Evolutionary conservation across 2,329 filamentous ascomycete species (phyloP).

Genomic region (Beauveria australis): DNA sequence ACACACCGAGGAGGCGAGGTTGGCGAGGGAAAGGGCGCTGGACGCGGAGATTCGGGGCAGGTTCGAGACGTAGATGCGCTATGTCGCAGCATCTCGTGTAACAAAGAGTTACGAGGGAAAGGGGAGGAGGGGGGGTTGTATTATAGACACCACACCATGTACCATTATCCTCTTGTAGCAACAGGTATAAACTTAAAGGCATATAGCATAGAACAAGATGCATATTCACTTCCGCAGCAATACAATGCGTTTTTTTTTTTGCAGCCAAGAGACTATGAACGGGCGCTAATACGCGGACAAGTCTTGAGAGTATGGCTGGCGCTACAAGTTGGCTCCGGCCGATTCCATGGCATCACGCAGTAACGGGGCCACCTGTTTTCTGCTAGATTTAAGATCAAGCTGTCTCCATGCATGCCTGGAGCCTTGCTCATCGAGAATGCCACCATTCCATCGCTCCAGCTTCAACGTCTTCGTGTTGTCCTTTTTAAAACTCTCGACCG

Average conservation of each 20-base stretch:
- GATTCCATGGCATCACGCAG: constrained; percentile 47
- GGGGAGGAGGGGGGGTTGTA: neutral
- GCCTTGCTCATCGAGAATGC: constrained; percentile 34
- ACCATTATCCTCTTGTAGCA: neutral
- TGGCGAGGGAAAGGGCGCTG: constrained; percentile 2
- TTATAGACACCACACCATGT: neutral
- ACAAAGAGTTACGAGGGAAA: neutral
- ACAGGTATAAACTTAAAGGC: neutral
- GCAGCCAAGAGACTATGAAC: neutral
- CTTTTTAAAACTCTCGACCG: constrained; percentile 46
- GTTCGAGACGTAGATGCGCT: neutral
- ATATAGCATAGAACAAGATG: constrained; percentile 1
- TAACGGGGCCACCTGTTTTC: constrained; percentile 63
- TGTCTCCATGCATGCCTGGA: constrained; percentile 62
- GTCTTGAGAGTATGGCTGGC: too few species aligned
- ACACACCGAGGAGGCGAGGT: neutral
- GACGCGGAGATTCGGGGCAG: constrained; percentile 2
- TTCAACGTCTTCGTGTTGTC: constrained; percentile 40
- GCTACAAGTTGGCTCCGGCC: constrained; percentile 13
- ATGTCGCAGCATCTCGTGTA: neutral
- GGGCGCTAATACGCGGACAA: neutral
- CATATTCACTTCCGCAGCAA: neutral
- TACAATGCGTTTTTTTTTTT: neutral
- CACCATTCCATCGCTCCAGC: constrained; percentile 46
- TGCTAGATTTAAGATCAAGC: constrained; percentile 48